Evolutionary conservation across 805 yeast species (phyloP).

Genomic region (Candida orba): DNA sequence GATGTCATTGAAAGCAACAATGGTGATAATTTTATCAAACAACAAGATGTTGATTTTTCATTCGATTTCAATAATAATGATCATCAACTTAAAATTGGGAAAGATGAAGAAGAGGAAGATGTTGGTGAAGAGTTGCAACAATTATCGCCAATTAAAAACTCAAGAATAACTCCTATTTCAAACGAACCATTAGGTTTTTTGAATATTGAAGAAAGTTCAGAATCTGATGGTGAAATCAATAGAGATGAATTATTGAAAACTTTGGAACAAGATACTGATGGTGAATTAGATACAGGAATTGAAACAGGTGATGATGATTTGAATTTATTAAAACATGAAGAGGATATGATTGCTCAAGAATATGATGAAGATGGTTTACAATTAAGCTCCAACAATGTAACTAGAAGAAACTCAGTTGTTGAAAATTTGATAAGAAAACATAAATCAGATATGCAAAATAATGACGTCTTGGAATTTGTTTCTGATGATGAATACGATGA

Average conservation of each 20-base stretch:
- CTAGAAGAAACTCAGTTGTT: constrained; percentile 28
- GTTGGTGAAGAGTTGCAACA: constrained; percentile 47
- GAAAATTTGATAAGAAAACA: constrained; percentile 34
- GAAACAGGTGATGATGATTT: constrained; percentile 29
- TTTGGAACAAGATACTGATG: constrained; percentile 26
- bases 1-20: no score
- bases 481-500: constrained; percentile 26
- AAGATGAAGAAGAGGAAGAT: constrained; percentile 42
- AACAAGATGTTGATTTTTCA: constrained; percentile 34
- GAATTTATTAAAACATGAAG: constrained; percentile 33
- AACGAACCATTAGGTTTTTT: constrained; percentile 20
- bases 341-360: constrained; percentile 36
- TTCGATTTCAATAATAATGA: constrained; percentile 37
- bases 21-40: neutral
- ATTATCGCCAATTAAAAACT: constrained; percentile 8
- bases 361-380: constrained; percentile 23
- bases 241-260: constrained; percentile 37
- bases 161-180: constrained; percentile 12
- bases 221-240: constrained; percentile 57
- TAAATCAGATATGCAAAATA: constrained; percentile 36
- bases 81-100: constrained; percentile 22
- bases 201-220: constrained; percentile 25
- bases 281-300: constrained; percentile 28
- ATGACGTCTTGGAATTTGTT: constrained; percentile 28
- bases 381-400: constrained; percentile 21